phyloP scores from a whole-genome alignment of 1,284 basidiomycete genomes.

The Lentinus polychrous region DNA sequence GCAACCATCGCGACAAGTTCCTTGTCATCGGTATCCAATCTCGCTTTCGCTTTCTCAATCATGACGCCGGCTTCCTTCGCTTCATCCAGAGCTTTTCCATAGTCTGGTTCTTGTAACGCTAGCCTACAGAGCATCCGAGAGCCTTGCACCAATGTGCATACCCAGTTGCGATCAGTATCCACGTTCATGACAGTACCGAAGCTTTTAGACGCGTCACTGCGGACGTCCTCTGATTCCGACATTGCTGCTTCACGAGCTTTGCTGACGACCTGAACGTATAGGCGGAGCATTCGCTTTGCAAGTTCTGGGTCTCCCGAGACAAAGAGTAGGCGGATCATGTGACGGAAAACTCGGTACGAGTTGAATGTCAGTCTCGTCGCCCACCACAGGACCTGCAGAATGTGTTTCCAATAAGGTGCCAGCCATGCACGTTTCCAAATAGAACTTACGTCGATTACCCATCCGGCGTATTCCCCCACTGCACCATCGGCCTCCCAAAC shows the following conservation, averaged over 20 bases:
- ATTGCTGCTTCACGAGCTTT: slow-evolving; percentile 63
- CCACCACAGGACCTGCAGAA: slow-evolving; percentile 77
- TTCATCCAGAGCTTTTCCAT: slow-evolving; percentile 36
- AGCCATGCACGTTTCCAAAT: no score
- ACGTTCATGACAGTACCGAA: slow-evolving; percentile 32
- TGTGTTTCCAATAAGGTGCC: slow-evolving; percentile 3
- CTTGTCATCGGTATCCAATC: slow-evolving; percentile 39
- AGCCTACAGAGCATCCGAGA: slow-evolving; percentile 64
- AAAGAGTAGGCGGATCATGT: slow-evolving; percentile 71
- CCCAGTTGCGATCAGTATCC: slow-evolving; percentile 63
- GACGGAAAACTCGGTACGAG: slow-evolving; percentile 75
- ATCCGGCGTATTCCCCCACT: slow-evolving; percentile 50
- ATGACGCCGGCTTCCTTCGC: slow-evolving; percentile 53
- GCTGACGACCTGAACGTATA: slow-evolving; percentile 82
- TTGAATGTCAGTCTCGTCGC: slow-evolving; percentile 89
- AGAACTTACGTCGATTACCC: slow-evolving; percentile 71
- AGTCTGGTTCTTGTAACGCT: slow-evolving; percentile 30
- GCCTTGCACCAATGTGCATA: slow-evolving; percentile 68
- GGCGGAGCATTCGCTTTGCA: slow-evolving; percentile 67
- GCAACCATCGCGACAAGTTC: slow-evolving; percentile 48
- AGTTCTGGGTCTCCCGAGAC: slow-evolving; percentile 58
- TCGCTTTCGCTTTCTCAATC: slow-evolving; percentile 47
- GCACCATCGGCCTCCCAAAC: slow-evolving; percentile 74
- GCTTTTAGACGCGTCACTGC: slow-evolving; percentile 6
- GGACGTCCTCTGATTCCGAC: slow-evolving; percentile 14